These are phyloP conservation scores for Pythium guiyangense DNA, from an alignment of 352 stramenopile genomes.

Conservation along the genomic window DNA sequence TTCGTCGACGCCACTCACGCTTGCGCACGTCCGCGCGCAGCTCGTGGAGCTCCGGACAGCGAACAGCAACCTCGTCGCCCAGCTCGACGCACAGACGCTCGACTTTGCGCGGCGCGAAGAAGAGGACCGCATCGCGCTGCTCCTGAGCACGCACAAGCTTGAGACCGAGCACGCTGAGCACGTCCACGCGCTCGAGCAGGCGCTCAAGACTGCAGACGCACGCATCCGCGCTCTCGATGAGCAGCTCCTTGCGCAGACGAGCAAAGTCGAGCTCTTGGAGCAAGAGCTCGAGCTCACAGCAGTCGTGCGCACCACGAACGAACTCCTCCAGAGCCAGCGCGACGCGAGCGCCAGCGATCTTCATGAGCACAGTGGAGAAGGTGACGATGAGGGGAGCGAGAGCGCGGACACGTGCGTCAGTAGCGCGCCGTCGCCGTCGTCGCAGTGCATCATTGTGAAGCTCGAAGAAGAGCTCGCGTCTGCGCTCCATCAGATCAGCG, in stretches of 20 bases:
- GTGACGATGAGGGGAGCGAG: neutral
- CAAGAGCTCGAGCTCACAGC: slow-evolving; percentile 12
- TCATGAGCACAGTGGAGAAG: neutral
- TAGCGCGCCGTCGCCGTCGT: neutral
- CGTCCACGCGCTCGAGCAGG: neutral
- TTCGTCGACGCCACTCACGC: neutral
- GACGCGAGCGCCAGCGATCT: neutral
- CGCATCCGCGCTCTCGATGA: slow-evolving; percentile 4
- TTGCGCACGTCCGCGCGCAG: neutral
- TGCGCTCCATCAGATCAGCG: slow-evolving; percentile 19
- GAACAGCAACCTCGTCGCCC: neutral
- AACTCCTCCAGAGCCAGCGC: slow-evolving; percentile 1
- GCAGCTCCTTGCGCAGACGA: slow-evolving; percentile 3
- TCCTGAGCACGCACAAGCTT: slow-evolving; percentile 6
- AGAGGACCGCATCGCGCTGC: slow-evolving; percentile 6
- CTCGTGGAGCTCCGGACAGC: neutral
- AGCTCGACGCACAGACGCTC: slow-evolving; percentile 1
- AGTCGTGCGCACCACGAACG: slow-evolving; percentile 11
- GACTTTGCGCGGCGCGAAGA: slow-evolving; percentile 15
- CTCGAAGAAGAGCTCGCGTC: slow-evolving; percentile 21
- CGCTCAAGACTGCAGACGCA: slow-evolving; percentile 3
- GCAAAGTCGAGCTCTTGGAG: slow-evolving; percentile 9
- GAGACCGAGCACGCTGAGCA: slow-evolving; percentile 6
- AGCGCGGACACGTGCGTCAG: neutral
- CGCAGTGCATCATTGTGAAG: slow-evolving; percentile 19